phyloP scores from a whole-genome alignment of 108 stramenopile species.

The Mediolabrus comicus region DNA sequence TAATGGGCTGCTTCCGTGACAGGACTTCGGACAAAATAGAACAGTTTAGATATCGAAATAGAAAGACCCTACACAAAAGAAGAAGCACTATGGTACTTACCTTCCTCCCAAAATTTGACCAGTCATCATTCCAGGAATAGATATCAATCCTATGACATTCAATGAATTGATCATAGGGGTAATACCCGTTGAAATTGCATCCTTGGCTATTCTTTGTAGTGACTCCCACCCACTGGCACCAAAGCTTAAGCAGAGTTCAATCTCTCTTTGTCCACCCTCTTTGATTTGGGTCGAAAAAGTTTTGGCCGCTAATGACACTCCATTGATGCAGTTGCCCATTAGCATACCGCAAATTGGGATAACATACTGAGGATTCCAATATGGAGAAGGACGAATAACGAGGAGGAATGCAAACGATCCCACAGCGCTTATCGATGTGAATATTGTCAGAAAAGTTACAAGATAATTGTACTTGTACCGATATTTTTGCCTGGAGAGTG shows the following conservation, averaged over 20 bases:
- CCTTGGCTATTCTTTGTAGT: constrained; percentile 42
- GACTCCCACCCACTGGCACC: constrained; percentile 63
- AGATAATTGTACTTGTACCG: constrained; percentile 59
- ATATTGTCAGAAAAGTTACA: constrained; percentile 46
- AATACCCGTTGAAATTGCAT: constrained; percentile 48
- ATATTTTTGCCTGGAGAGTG: constrained; percentile 68
- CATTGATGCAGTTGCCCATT: constrained; percentile 84
- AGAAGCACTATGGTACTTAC: too few relatives aligned
- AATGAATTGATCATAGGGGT: constrained; percentile 61
- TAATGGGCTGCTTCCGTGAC: constrained; percentile 85
- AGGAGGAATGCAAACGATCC: constrained; percentile 69
- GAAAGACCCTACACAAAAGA: too few relatives aligned
- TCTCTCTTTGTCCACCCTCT: constrained; percentile 54
- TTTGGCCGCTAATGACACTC: constrained; percentile 64
- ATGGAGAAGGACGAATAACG: constrained; percentile 61
- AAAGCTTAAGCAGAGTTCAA: constrained; percentile 62
- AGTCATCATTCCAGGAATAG: constrained; percentile 95
- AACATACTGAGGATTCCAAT: constrained; percentile 82
- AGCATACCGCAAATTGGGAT: constrained; percentile 90
- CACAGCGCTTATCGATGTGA: constrained; percentile 50
- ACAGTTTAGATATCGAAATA: too few relatives aligned
- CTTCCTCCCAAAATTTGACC: constrained; percentile 91
- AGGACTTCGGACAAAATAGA: too few relatives aligned
- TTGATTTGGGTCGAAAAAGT: constrained; percentile 53
- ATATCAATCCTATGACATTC: constrained; percentile 80